Conservation (phyloP, 1,139 yeast species). For the Hansenula anomala region DNA sequence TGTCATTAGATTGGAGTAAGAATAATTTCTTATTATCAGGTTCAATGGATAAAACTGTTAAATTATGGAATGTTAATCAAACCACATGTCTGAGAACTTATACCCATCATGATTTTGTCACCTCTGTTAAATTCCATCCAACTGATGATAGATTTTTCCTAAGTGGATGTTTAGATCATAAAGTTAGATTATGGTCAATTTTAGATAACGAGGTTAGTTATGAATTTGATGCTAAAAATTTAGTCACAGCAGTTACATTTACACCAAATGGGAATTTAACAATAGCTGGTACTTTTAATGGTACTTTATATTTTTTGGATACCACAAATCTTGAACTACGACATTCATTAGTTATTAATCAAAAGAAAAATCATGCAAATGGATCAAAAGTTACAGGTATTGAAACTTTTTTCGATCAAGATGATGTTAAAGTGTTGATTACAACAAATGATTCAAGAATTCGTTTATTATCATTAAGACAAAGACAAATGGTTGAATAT, state of each 20-base stretch:
- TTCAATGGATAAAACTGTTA: slow-evolving; percentile 81
- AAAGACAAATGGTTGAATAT: slow-evolving; percentile 54
- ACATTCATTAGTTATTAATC: slow-evolving; percentile 50
- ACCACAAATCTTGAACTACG: slow-evolving; percentile 59
- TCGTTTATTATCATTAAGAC: slow-evolving; percentile 56
- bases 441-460: slow-evolving; percentile 82
- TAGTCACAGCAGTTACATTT: slow-evolving; percentile 67
- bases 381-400: slow-evolving; percentile 53
- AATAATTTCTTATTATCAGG: slow-evolving; percentile 78
- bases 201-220: slow-evolving; percentile 62
- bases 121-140: slow-evolving; percentile 80
- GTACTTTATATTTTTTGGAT: slow-evolving; percentile 57
- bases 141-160: slow-evolving; percentile 82
- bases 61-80: slow-evolving; percentile 81
- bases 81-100: slow-evolving; percentile 60
- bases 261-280: slow-evolving; percentile 66
- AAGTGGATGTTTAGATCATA: slow-evolving; percentile 78
- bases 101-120: slow-evolving; percentile 75
- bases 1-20: slow-evolving; percentile 84
- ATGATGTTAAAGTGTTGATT: slow-evolving; percentile 35
- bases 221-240: slow-evolving; percentile 34
- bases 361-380: slow-evolving; percentile 31
- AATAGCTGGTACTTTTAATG: slow-evolving; percentile 79
- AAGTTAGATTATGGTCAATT: slow-evolving; percentile 79
- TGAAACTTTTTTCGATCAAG: slow-evolving; percentile 27